Conservation (phyloP, 106 monocot genomes). For the Chionographis japonica region DNA sequence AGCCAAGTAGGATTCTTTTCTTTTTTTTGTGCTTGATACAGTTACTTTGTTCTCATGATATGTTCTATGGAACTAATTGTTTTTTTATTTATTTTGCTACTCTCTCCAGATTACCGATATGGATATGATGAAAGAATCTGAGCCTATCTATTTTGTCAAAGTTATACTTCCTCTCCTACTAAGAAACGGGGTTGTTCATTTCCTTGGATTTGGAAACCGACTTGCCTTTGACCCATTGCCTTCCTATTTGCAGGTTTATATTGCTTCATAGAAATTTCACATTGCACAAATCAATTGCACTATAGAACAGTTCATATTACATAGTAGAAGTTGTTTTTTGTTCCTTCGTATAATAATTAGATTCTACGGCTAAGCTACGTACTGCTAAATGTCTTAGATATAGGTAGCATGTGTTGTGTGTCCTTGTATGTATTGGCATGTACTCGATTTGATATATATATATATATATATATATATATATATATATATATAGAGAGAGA, state of each 20-base stretch:
- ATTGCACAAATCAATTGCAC: too few relatives aligned
- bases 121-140: slow-evolving; percentile 79
- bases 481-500: too few relatives aligned
- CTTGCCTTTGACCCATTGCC: slow-evolving; percentile 83
- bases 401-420: too few relatives aligned
- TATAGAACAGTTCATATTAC: too few relatives aligned
- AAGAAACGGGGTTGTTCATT: slow-evolving; percentile 73
- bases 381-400: too few relatives aligned
- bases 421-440: too few relatives aligned
- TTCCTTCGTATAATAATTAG: too few relatives aligned
- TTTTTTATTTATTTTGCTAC: not conserved
- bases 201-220: slow-evolving; percentile 90
- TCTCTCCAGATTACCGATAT: slow-evolving; percentile 62
- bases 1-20: slow-evolving; percentile 49
- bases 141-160: slow-evolving; percentile 51
- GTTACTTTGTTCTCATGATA: not conserved
- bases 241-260: slow-evolving; percentile 62
- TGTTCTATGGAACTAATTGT: not conserved
- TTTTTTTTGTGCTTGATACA: not conserved
- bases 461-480: too few relatives aligned
- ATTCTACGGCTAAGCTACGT: too few relatives aligned
- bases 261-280: not conserved
- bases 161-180: slow-evolving; percentile 57
- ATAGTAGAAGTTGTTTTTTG: too few relatives aligned
- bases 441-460: too few relatives aligned